Base-by-base conservation (phyloP, 345 rosid genomes). In the Kandelia obovata region DNA sequence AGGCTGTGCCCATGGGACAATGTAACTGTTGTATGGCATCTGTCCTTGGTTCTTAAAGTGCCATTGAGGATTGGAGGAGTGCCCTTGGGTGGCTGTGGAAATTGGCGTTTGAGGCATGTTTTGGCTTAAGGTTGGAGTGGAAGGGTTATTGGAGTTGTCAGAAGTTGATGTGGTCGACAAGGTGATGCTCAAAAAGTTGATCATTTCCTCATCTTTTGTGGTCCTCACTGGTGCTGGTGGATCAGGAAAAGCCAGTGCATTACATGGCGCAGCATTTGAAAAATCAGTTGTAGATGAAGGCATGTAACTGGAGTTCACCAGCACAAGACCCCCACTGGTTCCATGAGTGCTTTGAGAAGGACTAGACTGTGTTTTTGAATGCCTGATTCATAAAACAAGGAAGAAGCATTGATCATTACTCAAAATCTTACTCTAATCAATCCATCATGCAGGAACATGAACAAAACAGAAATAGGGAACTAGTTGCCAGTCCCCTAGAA, bases 1-100 rank as follows among this genome's bases (percentile, higher is more conserved):
- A 26, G 89, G 71, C 47, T 84, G 88, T 47, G 99, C 95, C 97
- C 99, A 90, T 13, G 99, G 97, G 75, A 85, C 92, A 20, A 96
- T 88, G 72, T 89, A 89, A 75, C 73, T 85, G 71, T 58, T 68
- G 77, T 75, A 87, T 15, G 84, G 62, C 19, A 70, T 57, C 62
- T 80, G 84, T 53, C 78, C 87, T 35, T 77, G 86, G 78, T 59
- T 77, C 62, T 71, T 77, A 19, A 73, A 46, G 65, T 79, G 73
- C 27, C 61, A 67, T 46, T 83, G 81, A 39, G 84, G 56, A 69
- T 61, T 68, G 25, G 66, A 72, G 5, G 77, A 86, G 71, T 67
- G 47, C 10, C 69, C 80, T 57, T 72, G 79, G 5, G 69, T 62
- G 55, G 64, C 72, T 0, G 83, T 68, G 68, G 86, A 62, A 65